phyloP scores from a whole-genome alignment of 192 early-diverging fungal genomes.

The Coemansia umbellata region DNA sequence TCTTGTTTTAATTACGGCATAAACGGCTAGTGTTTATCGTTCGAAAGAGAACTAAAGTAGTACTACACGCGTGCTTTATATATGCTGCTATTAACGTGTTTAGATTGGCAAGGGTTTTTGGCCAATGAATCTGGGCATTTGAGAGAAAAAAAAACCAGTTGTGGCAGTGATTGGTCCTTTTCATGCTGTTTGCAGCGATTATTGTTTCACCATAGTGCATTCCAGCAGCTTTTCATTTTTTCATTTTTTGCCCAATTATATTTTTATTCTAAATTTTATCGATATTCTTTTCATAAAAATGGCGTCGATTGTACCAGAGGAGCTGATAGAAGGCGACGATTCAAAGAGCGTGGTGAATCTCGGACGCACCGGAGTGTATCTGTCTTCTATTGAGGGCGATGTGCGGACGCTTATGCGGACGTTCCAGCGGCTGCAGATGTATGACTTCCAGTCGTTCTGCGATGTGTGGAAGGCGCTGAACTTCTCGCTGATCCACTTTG shows the following conservation, averaged over 20 bases:
- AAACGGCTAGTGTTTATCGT: too few species aligned
- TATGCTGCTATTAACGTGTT: too few species aligned
- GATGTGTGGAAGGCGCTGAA: slow-evolving; percentile 54
- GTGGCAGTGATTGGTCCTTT: too few species aligned
- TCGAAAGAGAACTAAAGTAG: too few species aligned
- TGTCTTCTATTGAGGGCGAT: slow-evolving; percentile 47
- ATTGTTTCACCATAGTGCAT: too few species aligned
- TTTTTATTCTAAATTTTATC: neutral
- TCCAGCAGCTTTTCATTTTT: neutral
- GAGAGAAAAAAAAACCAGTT: too few species aligned
- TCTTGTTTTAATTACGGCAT: too few species aligned
- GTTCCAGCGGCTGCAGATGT: slow-evolving; percentile 46
- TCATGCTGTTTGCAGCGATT: too few species aligned
- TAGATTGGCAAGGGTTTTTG: too few species aligned
- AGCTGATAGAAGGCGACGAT: slow-evolving; percentile 34
- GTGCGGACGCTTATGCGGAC: slow-evolving; percentile 49
- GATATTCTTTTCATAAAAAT: slow-evolving; percentile 1
- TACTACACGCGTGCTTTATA: too few species aligned
- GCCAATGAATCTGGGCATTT: too few species aligned
- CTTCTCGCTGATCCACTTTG: slow-evolving; percentile 59
- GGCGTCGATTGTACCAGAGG: slow-evolving; percentile 5
- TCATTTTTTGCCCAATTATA: neutral
- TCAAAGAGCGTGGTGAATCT: slow-evolving; percentile 45
- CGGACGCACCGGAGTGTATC: slow-evolving; percentile 47
- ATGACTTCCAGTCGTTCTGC: slow-evolving; percentile 48